Base-by-base conservation (phyloP, 2,329 filamentous ascomycete species). In the Anthostomella pinea region DNA sequence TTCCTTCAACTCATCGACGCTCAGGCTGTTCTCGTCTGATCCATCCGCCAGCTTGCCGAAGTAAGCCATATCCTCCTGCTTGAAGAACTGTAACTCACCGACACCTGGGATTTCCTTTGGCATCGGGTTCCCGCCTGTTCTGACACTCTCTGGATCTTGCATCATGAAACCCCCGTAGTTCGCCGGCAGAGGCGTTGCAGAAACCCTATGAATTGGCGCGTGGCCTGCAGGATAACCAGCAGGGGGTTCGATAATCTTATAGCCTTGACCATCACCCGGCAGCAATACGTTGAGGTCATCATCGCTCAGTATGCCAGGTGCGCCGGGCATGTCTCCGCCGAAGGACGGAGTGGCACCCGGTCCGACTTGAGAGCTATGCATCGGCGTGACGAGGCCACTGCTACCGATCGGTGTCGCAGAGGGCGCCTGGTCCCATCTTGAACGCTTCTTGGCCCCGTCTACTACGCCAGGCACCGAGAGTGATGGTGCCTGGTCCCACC, bases 1-100 rank as follows among this genome's bases (percentile, higher is more conserved):
- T 66, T 98, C 91, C 66, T 98, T 97, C 34, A 98, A 69, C 57
- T 98, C 91, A 31, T 98, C 93, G 8, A 98, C 89, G 14, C 83
- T 90, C 66, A 98, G 79, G 15, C 81, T 76, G 53, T 91, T 94
- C 66, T 98, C 93, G 52, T 97, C 89, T 17, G 85, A 85, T 23
- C 87, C 89, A 58, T 98, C 93, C 15, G 95, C 91, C 25, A 98
- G 78, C 70, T 98, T 97, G 41, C 91, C 90, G 57, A 98, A 98
- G 67, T 98, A 98, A 24, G 87, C 83, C 89, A 97, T 96, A 64
- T 98, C 93, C 63, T 98, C 93, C 2, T 89, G 81, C 68, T 98
- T 98, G 76, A 98, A 95, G 62, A 97, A 98, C 51, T 96, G 90
- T 33, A 98, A 69, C 61, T 98, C 93, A 24, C 90, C 90, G 32